Conservation (phyloP, 768 basidiomycete genomes). For the Mycena chlorophos region DNA sequence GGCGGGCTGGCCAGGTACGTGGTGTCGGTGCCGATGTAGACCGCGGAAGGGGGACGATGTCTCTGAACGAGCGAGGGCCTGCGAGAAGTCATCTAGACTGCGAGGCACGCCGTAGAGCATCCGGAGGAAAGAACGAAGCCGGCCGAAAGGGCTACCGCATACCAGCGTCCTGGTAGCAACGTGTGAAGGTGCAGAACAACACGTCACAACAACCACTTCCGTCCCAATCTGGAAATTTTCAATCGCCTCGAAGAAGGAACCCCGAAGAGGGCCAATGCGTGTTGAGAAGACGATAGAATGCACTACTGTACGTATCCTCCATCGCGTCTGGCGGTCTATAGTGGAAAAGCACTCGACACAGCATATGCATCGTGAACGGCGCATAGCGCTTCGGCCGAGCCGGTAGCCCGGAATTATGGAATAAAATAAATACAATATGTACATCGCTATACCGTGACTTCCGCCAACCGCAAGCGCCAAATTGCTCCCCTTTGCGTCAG, state of each 20-base stretch:
- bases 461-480: no score
- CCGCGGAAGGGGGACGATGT: constrained; percentile 61
- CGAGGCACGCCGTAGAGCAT: constrained; percentile 19
- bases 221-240: constrained; percentile 17
- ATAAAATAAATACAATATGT: no score
- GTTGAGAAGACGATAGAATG: no score
- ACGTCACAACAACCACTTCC: constrained; percentile 11
- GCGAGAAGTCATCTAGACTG: constrained; percentile 50
- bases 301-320: neutral
- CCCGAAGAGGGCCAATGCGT: no score
- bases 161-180: constrained; percentile 14
- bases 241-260: no score
- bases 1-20: constrained; percentile 39
- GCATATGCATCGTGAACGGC: no score
- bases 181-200: constrained; percentile 11
- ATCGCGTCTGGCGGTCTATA: no score
- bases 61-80: constrained; percentile 40
- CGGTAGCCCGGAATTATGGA: no score
- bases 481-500: no score
- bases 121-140: neutral
- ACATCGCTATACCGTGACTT: no score
- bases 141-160: constrained; percentile 13
- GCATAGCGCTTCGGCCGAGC: no score
- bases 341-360: no score
- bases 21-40: constrained; percentile 51